Evolutionary conservation across 305 asterid genomes (phyloP).

Genomic region (Ruellia speciosa): DNA sequence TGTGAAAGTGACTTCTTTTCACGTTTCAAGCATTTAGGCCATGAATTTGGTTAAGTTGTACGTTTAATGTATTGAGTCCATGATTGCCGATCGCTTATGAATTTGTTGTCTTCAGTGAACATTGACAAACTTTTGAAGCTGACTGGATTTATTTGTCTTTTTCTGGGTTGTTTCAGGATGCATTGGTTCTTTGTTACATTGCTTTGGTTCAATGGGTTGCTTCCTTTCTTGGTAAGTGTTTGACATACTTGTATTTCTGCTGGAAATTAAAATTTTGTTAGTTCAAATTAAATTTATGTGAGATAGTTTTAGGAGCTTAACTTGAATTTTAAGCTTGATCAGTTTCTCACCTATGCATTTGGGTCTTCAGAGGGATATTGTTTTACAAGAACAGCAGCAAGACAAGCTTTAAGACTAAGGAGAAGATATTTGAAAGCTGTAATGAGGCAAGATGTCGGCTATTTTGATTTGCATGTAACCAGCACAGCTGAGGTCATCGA

Average conservation of each 20-base stretch:
- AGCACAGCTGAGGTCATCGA: conserved; percentile 83
- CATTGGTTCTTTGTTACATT: conserved; percentile 65
- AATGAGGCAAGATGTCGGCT: conserved; percentile 89
- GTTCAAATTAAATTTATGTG: neutral
- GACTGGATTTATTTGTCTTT: neutral
- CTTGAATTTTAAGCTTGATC: neutral
- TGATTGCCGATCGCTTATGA: neutral
- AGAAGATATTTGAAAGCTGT: conserved; percentile 75
- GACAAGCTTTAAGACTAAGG: conserved; percentile 76
- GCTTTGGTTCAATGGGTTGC: conserved; percentile 73
- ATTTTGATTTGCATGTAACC: conserved; percentile 77
- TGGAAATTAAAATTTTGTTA: too few relatives aligned
- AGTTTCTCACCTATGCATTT: neutral
- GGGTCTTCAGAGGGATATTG: conserved; percentile 71
- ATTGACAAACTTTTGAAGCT: neutral
- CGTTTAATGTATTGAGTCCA: too few relatives aligned
- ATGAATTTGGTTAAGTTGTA: too few relatives aligned
- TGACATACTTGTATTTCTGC: neutral
- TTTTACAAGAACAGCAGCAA: conserved; percentile 95
- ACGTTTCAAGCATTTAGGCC: too few relatives aligned
- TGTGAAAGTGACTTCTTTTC: too few relatives aligned
- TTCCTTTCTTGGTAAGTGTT: conserved; percentile 52
- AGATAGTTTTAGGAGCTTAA: neutral
- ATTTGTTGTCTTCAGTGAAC: too few relatives aligned
- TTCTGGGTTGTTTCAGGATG: conserved; percentile 41